Base-by-base conservation (phyloP, 257 asterid species). In the Ilex aquifolium region DNA sequence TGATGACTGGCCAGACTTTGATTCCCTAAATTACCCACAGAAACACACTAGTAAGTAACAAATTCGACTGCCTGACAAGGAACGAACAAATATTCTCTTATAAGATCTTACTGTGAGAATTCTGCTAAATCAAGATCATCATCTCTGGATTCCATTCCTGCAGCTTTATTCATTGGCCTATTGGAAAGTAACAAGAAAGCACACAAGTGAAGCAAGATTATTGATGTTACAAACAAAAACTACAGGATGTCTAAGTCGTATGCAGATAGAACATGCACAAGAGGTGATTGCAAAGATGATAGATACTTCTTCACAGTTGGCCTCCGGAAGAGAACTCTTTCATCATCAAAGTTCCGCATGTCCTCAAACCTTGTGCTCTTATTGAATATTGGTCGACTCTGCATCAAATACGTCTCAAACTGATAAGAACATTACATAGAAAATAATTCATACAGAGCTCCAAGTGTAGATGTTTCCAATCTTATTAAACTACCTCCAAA, bases 281-380 rank as follows among this genome's bases (percentile, higher is more conserved):
- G 27, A 21, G 27, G 27, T 21, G 13, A 14, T 36, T 36, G 42
- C 42, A 36, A 44, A 55, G 31, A 56, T 13, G 15, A 29, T 36
- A 59, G 36, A 16, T 84, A 91, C 96, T 76, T 88, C 72, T 77
- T 80, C 60, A 65, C 72, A 48, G 95, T 62, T 14, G 92, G 83
- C 79, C 95, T 85, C 77, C 95, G 82, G 69, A 55, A 79, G 10
- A 76, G 56, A 62, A 72, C 71, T 71, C 92, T 80, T 78, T 88
- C 97, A 44, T 87, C 88, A 61, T 91, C 97, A 48, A 51, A 74
- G 81, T 76, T 83, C 61, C 89, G 85, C 98, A 91, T 91, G 77
- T 91, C 98, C 75, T 91, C 98, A 76, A 91, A 91, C 79, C 93
- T 80, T 13, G 98, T 91, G 75, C 98, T 92, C 81, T 92, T 92